Evolutionary conservation across 805 yeast species (phyloP).

Genomic region (Teunomyces pallodes): DNA sequence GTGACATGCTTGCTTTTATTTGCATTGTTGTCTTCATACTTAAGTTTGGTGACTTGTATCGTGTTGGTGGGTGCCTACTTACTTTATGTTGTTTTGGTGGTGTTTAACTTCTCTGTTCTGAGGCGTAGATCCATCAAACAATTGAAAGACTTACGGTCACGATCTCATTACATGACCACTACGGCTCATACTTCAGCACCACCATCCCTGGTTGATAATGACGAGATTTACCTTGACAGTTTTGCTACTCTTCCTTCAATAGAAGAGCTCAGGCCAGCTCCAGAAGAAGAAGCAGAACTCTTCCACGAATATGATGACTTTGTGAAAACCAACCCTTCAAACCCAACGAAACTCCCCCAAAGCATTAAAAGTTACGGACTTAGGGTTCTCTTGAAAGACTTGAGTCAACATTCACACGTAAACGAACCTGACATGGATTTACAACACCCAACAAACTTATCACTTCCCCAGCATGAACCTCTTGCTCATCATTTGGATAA

Average conservation of each 20-base stretch:
- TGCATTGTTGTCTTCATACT: slow-evolving; percentile 53
- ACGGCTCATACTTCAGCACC: neutral
- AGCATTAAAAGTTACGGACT: slow-evolving; percentile 32
- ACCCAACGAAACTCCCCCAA: neutral
- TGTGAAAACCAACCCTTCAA: slow-evolving; percentile 3
- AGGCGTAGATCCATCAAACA: slow-evolving; percentile 12
- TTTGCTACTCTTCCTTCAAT: slow-evolving; percentile 25
- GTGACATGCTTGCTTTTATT: slow-evolving; percentile 50
- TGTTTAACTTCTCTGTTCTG: slow-evolving; percentile 18
- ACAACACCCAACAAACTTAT: neutral
- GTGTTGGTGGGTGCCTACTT: slow-evolving; percentile 56
- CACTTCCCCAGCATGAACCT: neutral
- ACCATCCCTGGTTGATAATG: slow-evolving; percentile 2
- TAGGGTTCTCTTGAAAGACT: slow-evolving; percentile 29
- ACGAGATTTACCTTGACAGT: slow-evolving; percentile 20
- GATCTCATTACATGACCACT: slow-evolving; percentile 15
- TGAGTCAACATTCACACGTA: slow-evolving; percentile 25
- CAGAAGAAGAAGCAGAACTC: slow-evolving; percentile 1
- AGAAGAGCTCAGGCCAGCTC: slow-evolving; percentile 16
- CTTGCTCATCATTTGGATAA: slow-evolving; percentile 1
- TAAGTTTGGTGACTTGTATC: slow-evolving; percentile 56
- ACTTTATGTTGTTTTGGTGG: slow-evolving; percentile 50
- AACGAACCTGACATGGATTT: slow-evolving; percentile 1
- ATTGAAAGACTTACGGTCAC: slow-evolving; percentile 19
- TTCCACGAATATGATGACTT: slow-evolving; percentile 7